Base-by-base conservation (phyloP, 2,329 filamentous ascomycete genomes). In the Orbilia ellipsospora region DNA sequence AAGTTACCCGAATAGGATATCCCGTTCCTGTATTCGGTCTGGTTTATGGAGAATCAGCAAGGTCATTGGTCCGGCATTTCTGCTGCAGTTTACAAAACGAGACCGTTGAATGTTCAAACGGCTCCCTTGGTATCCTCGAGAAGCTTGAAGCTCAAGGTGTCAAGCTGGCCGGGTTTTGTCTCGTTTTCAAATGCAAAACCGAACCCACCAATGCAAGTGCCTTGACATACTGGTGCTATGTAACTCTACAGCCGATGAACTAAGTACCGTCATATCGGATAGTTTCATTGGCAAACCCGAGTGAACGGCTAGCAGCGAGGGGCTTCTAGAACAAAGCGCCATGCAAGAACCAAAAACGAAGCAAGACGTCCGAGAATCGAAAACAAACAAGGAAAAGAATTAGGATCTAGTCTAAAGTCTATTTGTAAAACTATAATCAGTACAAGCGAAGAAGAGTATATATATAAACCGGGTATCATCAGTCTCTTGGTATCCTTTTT, bases 1-100 rank as follows among this genome's bases (percentile, higher is more conserved):
- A 59, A 23, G 6, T 36, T 50, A 10, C 57, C 57, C 23, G n/a
- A 50, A 61, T 16, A 13, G 18, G 57, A 6, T 50, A 50, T 20
- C 12, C 13, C 7, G 6, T 31, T 50, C 7, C 57, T 16, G 1
- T 50, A 50, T 61, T 61, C 2, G 16, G 36, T 16, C 15, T 59
- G n/a, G 55, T 26, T 44, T 1, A 2, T 13, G 16, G 5, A 5
- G 5, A 20, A 13, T 45, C 12, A 36, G 52, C 52, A 36, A 23
- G 52, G 23, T 20, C 4, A 36, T 48, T 48, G 44, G 48, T 52
- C 18, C 3, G 12, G 48, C 12, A 18, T n/a, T 18, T n/a, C n/a
- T 18, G 16, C 10, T 20, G 48, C 18, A 52, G 16, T 23, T 20
- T 52, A 52, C 20, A 6, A 52, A 52, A 18, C 16, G n/a, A 52